A percentile compares a stretch with the other conserved stretches of the same genome.
Conservation (phyloP, 1,284 basidiomycete genomes). For the Meripilus lineatus region DNA sequence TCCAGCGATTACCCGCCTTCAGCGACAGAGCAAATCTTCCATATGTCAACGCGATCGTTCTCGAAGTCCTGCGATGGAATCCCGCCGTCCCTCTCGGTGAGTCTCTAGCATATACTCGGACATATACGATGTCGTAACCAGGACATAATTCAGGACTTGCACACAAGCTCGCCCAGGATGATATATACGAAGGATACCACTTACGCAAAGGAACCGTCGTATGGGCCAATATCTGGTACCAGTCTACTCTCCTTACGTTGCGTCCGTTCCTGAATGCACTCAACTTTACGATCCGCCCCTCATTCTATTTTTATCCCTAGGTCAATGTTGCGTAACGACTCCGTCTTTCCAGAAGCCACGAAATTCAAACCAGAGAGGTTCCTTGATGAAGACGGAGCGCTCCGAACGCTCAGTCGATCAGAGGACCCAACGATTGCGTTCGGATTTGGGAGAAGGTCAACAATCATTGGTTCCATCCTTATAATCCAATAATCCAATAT, state of each 20-base stretch:
- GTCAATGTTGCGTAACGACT: constrained; percentile 2
- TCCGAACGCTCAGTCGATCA: constrained; percentile 1
- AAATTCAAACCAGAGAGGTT: constrained; percentile 2
- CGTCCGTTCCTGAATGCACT: neutral
- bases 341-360: constrained; percentile 1
- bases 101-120: constrained; percentile 1
- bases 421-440: constrained; percentile 15
- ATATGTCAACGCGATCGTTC: constrained; percentile 32
- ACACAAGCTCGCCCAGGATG: constrained; percentile 26
- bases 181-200: constrained; percentile 21
- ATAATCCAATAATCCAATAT: neutral
- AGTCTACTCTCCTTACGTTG: neutral
- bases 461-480: neutral
- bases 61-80: constrained; percentile 32
- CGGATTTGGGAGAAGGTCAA: constrained; percentile 17
- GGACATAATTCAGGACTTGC: constrained; percentile 15
- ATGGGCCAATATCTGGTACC: constrained; percentile 33
- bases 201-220: constrained; percentile 26
- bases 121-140: neutral
- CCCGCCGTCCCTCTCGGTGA: constrained; percentile 22
- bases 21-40: constrained; percentile 26
- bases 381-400: constrained; percentile 6
- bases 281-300: constrained; percentile 1
- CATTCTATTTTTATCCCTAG: constrained; percentile 7
- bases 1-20: constrained; percentile 28